Conservation (phyloP, 2,329 filamentous ascomycete species). For the Penicillium sp. region DNA sequence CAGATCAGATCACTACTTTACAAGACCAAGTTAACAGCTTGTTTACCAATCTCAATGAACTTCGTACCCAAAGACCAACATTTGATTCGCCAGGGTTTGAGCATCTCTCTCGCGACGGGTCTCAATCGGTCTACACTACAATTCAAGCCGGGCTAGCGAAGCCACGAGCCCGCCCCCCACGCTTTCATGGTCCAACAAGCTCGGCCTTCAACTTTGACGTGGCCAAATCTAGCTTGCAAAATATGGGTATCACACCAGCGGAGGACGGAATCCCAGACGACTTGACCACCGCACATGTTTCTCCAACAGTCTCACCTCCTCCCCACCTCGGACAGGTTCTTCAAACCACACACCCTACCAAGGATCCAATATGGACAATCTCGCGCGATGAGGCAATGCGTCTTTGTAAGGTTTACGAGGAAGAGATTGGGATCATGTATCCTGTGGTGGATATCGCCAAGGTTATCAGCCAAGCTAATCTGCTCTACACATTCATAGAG, state of each 20-base stretch:
- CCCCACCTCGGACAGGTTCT: slow-evolving; percentile 35
- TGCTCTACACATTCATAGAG: slow-evolving; percentile 72
- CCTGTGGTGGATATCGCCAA: slow-evolving; percentile 75
- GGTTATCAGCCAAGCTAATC: slow-evolving; percentile 68
- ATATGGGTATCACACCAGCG: slow-evolving; percentile 75
- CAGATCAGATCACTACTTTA: slow-evolving; percentile 68
- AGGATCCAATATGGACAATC: slow-evolving; percentile 80
- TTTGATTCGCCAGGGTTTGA: slow-evolving; percentile 39
- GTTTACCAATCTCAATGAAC: slow-evolving; percentile 67
- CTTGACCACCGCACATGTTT: slow-evolving; percentile 52
- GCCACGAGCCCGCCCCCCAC: slow-evolving; percentile 57
- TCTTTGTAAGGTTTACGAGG: slow-evolving; percentile 76
- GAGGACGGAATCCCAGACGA: slow-evolving; percentile 64
- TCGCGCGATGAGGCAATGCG: slow-evolving; percentile 76
- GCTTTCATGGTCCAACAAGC: slow-evolving; percentile 83
- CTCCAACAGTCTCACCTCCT: slow-evolving; percentile 51
- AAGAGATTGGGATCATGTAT: slow-evolving; percentile 91
- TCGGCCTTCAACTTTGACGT: slow-evolving; percentile 82
- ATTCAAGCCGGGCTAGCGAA: slow-evolving; percentile 47
- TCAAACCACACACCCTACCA: slow-evolving; percentile 46
- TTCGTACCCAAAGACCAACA: slow-evolving; percentile 54
- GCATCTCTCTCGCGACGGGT: slow-evolving; percentile 39
- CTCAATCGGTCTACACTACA: slow-evolving; percentile 39
- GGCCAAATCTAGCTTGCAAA: slow-evolving; percentile 80
- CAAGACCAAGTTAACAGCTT: slow-evolving; percentile 83